phyloP scores from a whole-genome alignment of 2,329 filamentous ascomycete species.

The Curvularia lunata region DNA sequence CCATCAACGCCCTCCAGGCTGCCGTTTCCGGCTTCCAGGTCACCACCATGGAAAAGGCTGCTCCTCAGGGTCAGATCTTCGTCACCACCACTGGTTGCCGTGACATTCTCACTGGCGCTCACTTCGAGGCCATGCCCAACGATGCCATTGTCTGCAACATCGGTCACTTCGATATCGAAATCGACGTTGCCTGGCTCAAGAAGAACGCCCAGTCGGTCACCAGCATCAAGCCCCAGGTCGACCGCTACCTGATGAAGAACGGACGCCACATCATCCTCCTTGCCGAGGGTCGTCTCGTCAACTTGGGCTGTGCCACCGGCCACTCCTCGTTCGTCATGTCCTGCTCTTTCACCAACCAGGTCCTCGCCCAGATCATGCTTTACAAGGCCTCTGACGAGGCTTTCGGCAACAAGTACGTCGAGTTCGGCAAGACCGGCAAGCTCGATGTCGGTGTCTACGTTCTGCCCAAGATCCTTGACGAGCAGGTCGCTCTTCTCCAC shows the following conservation, averaged over 20 bases:
- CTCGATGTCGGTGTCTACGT: constrained; percentile 93
- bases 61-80: constrained; percentile 89
- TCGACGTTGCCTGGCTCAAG: constrained; percentile 99
- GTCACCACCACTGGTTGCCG: constrained; percentile 99
- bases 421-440: constrained; percentile 92
- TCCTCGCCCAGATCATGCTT: constrained; percentile 97
- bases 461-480: constrained; percentile 97
- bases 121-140: constrained; percentile 96
- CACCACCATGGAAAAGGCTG: constrained; percentile 97
- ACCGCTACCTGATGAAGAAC: constrained; percentile 93
- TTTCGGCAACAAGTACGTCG: constrained; percentile 92
- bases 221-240: constrained; percentile 99
- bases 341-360: constrained; percentile 99
- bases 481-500: constrained; percentile 96
- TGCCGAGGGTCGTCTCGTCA: constrained; percentile 97
- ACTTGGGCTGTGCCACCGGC: constrained; percentile 97
- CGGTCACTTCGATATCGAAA: constrained; percentile 99
- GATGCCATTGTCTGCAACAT: constrained; percentile 99
- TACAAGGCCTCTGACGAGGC: constrained; percentile 89
- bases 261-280: constrained; percentile 98
- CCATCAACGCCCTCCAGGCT: constrained; percentile 99
- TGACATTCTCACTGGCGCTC: constrained; percentile 89
- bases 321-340: constrained; percentile 99
- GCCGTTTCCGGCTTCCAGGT: constrained; percentile 98
- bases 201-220: constrained; percentile 89